A percentile compares a stretch with the other conserved stretches of the same genome.
Conservation (phyloP, 1,139 yeast genomes). For the Saccharomyces pastorianus region DNA sequence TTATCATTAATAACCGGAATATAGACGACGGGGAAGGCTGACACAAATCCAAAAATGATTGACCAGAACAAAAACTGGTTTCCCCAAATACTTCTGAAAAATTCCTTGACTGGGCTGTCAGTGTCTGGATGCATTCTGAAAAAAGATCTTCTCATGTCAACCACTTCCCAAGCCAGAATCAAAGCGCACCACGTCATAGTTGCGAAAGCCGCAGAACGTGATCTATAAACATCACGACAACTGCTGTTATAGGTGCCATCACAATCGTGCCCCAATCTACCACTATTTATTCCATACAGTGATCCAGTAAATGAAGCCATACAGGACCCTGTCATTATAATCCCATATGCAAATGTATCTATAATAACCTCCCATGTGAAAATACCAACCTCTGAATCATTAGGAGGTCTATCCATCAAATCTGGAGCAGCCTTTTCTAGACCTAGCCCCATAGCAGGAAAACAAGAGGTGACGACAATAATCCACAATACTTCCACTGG, state of each 20-base stretch:
- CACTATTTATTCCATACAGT: conserved; percentile 60
- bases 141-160: conserved; percentile 66
- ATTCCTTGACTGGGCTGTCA: conserved; percentile 51
- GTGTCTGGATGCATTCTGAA: conserved; percentile 69
- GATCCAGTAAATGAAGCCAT: conserved; percentile 58
- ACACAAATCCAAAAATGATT: conserved; percentile 57
- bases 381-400: conserved; percentile 76
- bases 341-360: conserved; percentile 71
- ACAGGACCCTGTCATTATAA: conserved; percentile 67
- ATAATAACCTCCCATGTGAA: conserved; percentile 59
- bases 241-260: conserved; percentile 40
- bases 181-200: conserved; percentile 89
- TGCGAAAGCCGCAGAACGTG: conserved; percentile 76
- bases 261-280: conserved; percentile 60
- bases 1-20: conserved; percentile 77
- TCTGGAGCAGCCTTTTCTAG: conserved; percentile 95
- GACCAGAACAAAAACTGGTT: conserved; percentile 84
- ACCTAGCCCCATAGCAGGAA: conserved; percentile 96
- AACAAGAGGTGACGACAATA: conserved; percentile 95
- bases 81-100: conserved; percentile 57
- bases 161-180: conserved; percentile 83
- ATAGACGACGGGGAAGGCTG: conserved; percentile 77
- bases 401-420: conserved; percentile 92
- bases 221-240: conserved; percentile 64
- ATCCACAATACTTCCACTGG: conserved; percentile 99